Evolutionary conservation across 2,329 filamentous ascomycete species (phyloP).

Genomic region (Penicillium sp.): DNA sequence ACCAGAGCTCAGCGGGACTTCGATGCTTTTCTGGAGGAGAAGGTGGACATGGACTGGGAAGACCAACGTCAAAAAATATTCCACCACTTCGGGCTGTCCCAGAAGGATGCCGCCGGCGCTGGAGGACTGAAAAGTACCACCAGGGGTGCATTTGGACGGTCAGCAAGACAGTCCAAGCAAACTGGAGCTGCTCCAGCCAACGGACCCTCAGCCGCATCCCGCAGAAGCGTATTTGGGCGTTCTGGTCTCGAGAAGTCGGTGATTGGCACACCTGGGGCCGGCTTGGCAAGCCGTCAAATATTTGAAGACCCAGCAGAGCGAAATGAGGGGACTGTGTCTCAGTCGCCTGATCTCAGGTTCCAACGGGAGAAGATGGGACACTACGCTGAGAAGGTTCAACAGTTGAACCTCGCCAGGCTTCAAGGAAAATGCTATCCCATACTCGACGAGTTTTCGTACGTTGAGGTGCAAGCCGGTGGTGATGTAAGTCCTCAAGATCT

Average conservation of each 20-base stretch:
- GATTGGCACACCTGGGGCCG: conserved; percentile 66
- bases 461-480: conserved; percentile 62
- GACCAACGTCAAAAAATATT: conserved; percentile 87
- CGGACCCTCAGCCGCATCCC: conserved; percentile 29
- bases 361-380: conserved; percentile 74
- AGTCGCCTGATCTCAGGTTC: conserved; percentile 62
- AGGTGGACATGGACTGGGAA: conserved; percentile 92
- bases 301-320: conserved; percentile 61
- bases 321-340: conserved; percentile 43
- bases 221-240: conserved; percentile 55
- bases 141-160: conserved; percentile 44
- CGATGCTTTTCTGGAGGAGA: conserved; percentile 86
- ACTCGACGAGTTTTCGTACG: conserved; percentile 63
- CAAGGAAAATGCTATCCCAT: conserved; percentile 62
- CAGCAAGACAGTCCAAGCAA: conserved; percentile 33
- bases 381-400: conserved; percentile 69
- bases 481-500: conserved; percentile 38
- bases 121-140: conserved; percentile 38
- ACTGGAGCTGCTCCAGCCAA: conserved; percentile 39
- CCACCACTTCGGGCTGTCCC: conserved; percentile 79
- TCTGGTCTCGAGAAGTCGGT: conserved; percentile 73
- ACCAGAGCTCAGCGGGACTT: conserved; percentile 84
- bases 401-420: conserved; percentile 65
- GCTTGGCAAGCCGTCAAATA: conserved; percentile 52
- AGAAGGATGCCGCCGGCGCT: conserved; percentile 37